Conservation (phyloP, 2,329 filamentous ascomycete genomes). For the Pseudogymnoascus sp. region DNA sequence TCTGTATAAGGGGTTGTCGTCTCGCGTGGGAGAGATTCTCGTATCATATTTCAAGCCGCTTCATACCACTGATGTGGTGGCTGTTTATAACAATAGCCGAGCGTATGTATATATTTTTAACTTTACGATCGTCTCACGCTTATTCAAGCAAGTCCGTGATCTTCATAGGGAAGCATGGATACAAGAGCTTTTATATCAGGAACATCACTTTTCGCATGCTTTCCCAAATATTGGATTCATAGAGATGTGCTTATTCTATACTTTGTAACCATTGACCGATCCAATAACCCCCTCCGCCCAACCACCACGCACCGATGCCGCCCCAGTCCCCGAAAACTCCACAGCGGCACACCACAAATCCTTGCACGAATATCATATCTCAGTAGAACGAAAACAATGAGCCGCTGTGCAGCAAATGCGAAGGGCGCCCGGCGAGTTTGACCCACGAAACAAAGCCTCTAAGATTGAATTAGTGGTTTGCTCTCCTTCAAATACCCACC, state of each 20-base stretch:
- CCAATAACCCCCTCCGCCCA: background rate
- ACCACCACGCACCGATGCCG: background rate
- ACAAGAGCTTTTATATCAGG: background rate
- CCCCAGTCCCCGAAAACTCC: background rate
- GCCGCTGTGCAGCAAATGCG: background rate
- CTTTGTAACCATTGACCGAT: background rate
- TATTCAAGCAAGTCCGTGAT: background rate
- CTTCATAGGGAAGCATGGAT: background rate
- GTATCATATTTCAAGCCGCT: background rate
- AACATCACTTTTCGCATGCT: background rate
- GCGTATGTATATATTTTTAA: background rate
- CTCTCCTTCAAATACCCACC: background rate
- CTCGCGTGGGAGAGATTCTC: background rate
- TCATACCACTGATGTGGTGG: background rate
- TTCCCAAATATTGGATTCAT: background rate
- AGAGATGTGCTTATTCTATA: background rate
- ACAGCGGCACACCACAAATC: background rate
- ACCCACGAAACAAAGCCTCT: background rate
- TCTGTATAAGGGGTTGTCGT: constrained; percentile 23
- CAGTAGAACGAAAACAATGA: background rate
- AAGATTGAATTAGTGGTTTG: background rate
- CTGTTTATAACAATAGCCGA: background rate
- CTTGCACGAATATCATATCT: background rate
- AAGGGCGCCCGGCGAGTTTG: background rate
- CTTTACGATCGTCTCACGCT: background rate